Evolutionary conservation across 768 basidiomycete genomes (phyloP), one percentile per base, ranked within the genome.

Genomic region (Ramaria sp.): DNA sequence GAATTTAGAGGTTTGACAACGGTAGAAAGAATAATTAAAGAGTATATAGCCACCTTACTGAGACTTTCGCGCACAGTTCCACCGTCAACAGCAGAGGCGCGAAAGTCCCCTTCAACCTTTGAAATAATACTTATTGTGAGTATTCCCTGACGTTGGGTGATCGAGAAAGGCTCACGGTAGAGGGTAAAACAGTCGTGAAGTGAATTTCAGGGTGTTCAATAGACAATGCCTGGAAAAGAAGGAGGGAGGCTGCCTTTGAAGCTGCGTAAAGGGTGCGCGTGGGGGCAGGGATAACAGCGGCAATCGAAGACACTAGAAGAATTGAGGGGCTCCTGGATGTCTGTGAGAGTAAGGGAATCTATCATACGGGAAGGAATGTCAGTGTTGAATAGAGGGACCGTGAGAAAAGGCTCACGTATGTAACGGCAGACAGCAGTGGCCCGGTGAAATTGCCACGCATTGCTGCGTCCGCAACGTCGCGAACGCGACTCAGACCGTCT

Each of bases 181-280:
- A 75, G 7, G 88, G 88, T 2, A 89, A 66, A 62, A 86, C 63
- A 57, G 73, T 73, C 0, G 82, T 75, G 68, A 90, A 91, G 0
- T 69, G 47, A 61, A 93, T 79, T 2, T 69, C 64, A 6, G 88
- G 86, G 60, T 91, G 84, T 62, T 92, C 91, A 59, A 91, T 86
- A 4, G 89, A 73, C 33, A 92, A 80, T 0, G 85, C 75, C 67
- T 88, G 87, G 67, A 83, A 91, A 56, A 93, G 81, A 5, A 84
- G 60, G 30, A 89, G 77, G 1, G 86, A 82, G 0, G 91, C 87
- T 2, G 85, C 75, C 68, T 97, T 96, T 10, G 86, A 88, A 3
- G 91, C 81, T 0, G 78, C 82, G 66, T 97, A 97, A 37, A 97
- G 71, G 0, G 88, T 72, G 7, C 93, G 84, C 0, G 88, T 91